Evolutionary conservation across 108 stramenopile genomes (phyloP), one percentile per base, ranked within the genome.

Genomic region (Cyclotella sp.): DNA sequence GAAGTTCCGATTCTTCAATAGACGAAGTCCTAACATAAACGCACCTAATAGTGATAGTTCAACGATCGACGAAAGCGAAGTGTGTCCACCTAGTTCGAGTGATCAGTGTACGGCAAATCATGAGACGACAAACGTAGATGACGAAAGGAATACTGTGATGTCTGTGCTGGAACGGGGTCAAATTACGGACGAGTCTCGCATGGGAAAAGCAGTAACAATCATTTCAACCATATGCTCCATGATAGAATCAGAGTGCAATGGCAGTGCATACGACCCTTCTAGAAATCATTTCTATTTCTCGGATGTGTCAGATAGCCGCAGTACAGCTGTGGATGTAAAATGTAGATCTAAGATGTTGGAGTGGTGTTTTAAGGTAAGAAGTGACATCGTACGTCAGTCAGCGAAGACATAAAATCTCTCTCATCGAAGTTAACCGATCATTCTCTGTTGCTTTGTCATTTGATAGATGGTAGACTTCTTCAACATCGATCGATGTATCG

Each of bases 391-490:
- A 12, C 28, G 22, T 60, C 16, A 42, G 9, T 60, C 9, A 0
- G 44, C 60, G 0, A 29, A 46, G n/a, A 54, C 55, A 8, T 24
- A 5, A 27, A 24, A 30, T 44, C 16, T 18, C 60, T 43, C 12
- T 24, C 45, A 21, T 58, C 30, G 60, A 30, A 40, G 10, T 64
- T 10, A 15, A 27, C 47, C 26, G 11, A 46, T 21, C 26, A 22
- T 46, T 34, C 63, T 66, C 54, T 75, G 40, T 10, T 39, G n/a
- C 44, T 26, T 27, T 28, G 44, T 42, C 45, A 0, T 11, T 47
- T 4, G 16, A 41, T 14, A 76, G 75, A 76, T 76, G 75, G 75
- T 76, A 18, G 75, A 76, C 59, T 76, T 53, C 40, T 76, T 76
- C 47, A 29, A 59, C 27, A 68, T 76, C 21, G 75, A 76, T 67